Conservation (phyloP, 192 early-diverging fungal genomes). For the Backusella circina region DNA sequence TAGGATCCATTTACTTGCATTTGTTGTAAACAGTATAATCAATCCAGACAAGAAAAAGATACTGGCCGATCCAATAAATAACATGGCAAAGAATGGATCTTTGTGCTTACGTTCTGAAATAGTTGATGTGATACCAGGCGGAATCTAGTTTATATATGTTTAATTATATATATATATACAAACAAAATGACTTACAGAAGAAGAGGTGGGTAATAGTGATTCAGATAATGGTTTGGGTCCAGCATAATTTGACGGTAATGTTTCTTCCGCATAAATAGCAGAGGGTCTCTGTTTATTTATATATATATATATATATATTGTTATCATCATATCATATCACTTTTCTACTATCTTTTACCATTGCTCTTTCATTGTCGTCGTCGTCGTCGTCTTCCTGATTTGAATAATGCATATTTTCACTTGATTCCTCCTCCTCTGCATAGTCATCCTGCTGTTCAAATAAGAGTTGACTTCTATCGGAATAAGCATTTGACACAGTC, state of each 20-base stretch:
- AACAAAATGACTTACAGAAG: slow-evolving; percentile 31
- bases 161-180: not conserved
- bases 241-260: slow-evolving; percentile 24
- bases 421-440: not conserved
- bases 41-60: slow-evolving; percentile 40
- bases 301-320: not conserved
- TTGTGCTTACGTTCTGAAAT: slow-evolving; percentile 43
- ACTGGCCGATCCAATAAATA: slow-evolving; percentile 35
- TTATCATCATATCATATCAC: not conserved
- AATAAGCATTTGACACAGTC: slow-evolving; percentile 28
- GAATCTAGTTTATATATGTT: slow-evolving; percentile 15
- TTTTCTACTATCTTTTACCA: not conserved
- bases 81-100: slow-evolving; percentile 44
- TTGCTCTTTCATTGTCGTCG: not conserved
- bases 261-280: slow-evolving; percentile 48
- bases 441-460: slow-evolving; percentile 22
- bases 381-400: slow-evolving; percentile 21
- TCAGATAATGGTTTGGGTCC: slow-evolving; percentile 41
- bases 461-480: slow-evolving; percentile 26
- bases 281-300: slow-evolving; percentile 40
- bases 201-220: slow-evolving; percentile 40
- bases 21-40: slow-evolving; percentile 47
- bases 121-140: slow-evolving; percentile 38
- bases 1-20: slow-evolving; percentile 33
- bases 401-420: not conserved